Evolutionary conservation across 345 rosid species (phyloP), one percentile per base, ranked within the genome.

Genomic region (Citrus mangshanensis): DNA sequence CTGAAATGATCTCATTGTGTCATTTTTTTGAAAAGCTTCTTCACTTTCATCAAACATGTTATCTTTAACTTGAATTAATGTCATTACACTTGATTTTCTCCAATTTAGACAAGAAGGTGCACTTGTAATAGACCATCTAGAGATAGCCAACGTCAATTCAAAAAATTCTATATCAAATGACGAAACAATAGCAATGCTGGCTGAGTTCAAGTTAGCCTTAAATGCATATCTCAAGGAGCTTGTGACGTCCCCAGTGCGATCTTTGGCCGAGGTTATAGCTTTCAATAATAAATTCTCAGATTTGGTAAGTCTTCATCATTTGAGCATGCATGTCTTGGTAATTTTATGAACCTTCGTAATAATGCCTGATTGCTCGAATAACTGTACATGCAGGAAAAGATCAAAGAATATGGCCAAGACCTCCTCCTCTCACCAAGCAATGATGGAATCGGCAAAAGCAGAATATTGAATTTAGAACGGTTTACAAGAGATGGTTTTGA

Each of bases 201-300:
- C 86, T 4, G 88, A 85, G 79, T 83, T 87, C 51, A 85, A 85
- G 72, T 51, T 60, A 21, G 78, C 86, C 55, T 38, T 84, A 58
- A 82, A 87, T 64, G 59, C 77, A 25, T 84, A 84, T 7, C 78
- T 55, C 38, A 30, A 72, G 63, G 63, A 27, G n/a, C 79, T 85
- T 54, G 81, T 85, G n/a, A 70, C 59, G n/a, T 85, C 87, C n/a
- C 87, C 87, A 4, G 83, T 82, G 34, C 78, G 81, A 64, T 77
- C 85, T 67, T 70, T 85, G 81, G 83, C 85, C 5, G 87, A 85
- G 59, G 79, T 65, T 42, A 80, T 82, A 73, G 83, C 79, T 12
- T 82, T 82, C 79, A 85, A 85, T 77, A 62, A 77, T 22, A 82
- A 79, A 16, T 82, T 74, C 79, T 59, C 83, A 38, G 51, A 80